Evolutionary conservation across 768 basidiomycete genomes (phyloP).

Genomic region (Termitomyces sp.): DNA sequence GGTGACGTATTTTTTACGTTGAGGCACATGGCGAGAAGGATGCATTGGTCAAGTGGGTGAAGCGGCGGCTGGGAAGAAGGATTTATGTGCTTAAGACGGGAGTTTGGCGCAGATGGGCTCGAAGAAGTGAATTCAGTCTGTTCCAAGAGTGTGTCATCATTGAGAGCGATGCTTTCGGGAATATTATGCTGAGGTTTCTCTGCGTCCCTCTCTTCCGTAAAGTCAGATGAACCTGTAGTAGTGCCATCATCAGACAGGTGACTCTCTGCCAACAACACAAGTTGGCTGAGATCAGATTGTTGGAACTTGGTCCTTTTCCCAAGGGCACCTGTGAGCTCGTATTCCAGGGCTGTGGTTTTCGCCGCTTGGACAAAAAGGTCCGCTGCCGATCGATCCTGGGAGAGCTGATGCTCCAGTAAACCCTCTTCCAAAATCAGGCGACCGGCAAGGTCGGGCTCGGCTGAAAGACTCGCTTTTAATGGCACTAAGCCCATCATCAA

Average conservation of each 20-base stretch:
- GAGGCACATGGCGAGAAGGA: slow-evolving; percentile 86
- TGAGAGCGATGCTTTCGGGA: slow-evolving; percentile 79
- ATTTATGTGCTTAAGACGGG: slow-evolving; percentile 64
- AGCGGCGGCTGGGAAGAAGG: slow-evolving; percentile 81
- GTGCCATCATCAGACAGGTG: slow-evolving; percentile 35
- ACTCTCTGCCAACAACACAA: slow-evolving; percentile 91
- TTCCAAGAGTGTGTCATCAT: slow-evolving; percentile 96
- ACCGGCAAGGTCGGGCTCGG: slow-evolving; percentile 61
- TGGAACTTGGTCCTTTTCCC: slow-evolving; percentile 96
- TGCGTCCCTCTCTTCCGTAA: neutral
- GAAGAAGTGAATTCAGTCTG: slow-evolving; percentile 88
- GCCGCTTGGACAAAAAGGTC: slow-evolving; percentile 77
- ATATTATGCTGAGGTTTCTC: slow-evolving; percentile 24
- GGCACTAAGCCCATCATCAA: slow-evolving; percentile 34
- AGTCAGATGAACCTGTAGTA: slow-evolving; percentile 7
- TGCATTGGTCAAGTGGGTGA: slow-evolving; percentile 90
- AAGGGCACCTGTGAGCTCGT: slow-evolving; percentile 87
- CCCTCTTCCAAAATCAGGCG: slow-evolving; percentile 72
- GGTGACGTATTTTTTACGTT: slow-evolving; percentile 89
- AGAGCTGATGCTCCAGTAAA: slow-evolving; percentile 68
- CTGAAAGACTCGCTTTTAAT: slow-evolving; percentile 31
- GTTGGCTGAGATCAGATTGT: slow-evolving; percentile 75
- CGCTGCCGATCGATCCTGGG: slow-evolving; percentile 72
- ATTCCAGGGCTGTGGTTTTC: slow-evolving; percentile 70
- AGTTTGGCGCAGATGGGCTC: slow-evolving; percentile 35